Evolutionary conservation across 768 basidiomycete species (phyloP), one percentile per base, ranked within the genome.

Genomic region (Nidula microcarpa): DNA sequence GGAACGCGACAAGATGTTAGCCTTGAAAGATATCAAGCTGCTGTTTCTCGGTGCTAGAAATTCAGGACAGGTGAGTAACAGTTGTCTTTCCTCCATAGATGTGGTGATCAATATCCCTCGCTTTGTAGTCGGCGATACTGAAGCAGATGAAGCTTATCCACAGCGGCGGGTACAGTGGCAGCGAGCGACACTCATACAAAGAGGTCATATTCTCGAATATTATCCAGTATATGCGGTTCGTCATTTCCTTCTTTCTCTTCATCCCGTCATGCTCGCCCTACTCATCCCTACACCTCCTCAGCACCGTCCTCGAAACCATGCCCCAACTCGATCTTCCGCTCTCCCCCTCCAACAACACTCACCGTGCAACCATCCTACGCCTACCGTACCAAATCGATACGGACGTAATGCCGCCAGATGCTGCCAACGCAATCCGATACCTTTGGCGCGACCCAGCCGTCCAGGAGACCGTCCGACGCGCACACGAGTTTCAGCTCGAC

Each of bases 81-180:
- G 47, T 8, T 13, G 13, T 14, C 46, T 18, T 33, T 46, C 33
- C 32, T 30, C 4, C 23, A 30, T 4, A 4, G 23, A 3, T 30
- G 23, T 4, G 23, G 4, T 30, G 23, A 30, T 30, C 3, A 30
- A 30, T 30, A 30, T 3, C 4, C 23, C 23, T 30, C 23, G 23
- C 4, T 30, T 30, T 30, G 3, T 30, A 30, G 23, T 30, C 23
- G 23, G 23, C 93, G 2, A 89, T 96, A 44, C 82, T 96, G 53
- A 96, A 94, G 75, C 94, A 97, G 70, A 96, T 98, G 94, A 94
- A 96, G 66, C 86, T 96, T 70, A 95, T 96, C 57, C 92, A 96
- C 67, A 89, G 94, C 58, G 90, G 89, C 53, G 87, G 87, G 1
- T 95, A 94, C 77, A 91, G 87, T 62, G 85, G 88, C 53, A 82